Evolutionary conservation across 345 rosid genomes (phyloP).

Genomic region (Salix exigua): DNA sequence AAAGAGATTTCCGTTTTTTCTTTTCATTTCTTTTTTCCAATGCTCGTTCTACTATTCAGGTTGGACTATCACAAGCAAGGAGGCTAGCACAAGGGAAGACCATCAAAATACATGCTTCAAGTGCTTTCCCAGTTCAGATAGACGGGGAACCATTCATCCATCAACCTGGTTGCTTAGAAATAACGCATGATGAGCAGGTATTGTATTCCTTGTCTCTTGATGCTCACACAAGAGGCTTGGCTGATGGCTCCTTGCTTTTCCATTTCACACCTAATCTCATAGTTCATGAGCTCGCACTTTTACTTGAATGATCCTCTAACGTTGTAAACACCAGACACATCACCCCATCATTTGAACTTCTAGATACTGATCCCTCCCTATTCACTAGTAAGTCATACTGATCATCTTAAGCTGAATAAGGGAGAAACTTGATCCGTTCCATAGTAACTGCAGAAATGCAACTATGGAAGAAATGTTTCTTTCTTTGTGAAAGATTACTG

Average conservation of each 20-base stretch:
- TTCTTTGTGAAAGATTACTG: not conserved
- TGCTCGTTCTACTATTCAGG: not conserved
- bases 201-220: not conserved
- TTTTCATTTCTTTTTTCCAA: not conserved
- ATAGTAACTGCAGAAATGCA: not conserved
- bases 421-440: not conserved
- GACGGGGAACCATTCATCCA: not conserved
- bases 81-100: not conserved
- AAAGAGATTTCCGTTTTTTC: too few species aligned
- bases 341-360: not conserved
- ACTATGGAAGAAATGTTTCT: not conserved
- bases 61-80: not conserved
- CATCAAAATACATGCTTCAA: not conserved
- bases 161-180: constrained; percentile 1
- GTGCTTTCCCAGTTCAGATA: not conserved
- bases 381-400: too few species aligned
- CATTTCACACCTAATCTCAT: not conserved
- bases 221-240: not conserved
- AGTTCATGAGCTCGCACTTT: not conserved
- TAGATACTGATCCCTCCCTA: not conserved
- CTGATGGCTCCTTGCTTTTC: not conserved
- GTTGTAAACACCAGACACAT: not conserved
- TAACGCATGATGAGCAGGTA: not conserved
- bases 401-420: not conserved
- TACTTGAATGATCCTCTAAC: not conserved